A percentile compares a stretch with the other conserved stretches of the same genome.
phyloP scores from a whole-genome alignment of 331 rosid species.

The Quercus lobata region DNA sequence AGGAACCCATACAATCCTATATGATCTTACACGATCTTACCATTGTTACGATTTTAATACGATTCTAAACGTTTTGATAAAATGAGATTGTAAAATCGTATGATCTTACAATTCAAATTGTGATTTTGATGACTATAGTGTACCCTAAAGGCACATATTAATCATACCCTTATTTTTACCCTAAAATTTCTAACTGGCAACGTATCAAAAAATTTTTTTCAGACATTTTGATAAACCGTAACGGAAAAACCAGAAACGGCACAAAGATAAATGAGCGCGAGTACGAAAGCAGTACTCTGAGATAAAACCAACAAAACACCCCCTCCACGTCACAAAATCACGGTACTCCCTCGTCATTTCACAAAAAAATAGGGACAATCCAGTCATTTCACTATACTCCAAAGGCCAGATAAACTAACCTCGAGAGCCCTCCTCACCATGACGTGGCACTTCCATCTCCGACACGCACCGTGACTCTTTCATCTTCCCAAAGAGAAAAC shows the following conservation, averaged over 20 bases:
- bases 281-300: too few relatives aligned
- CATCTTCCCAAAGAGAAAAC: background rate
- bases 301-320: background rate
- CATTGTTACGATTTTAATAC: rapidly evolving
- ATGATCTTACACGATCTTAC: too few relatives aligned
- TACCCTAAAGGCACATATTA: rapidly evolving
- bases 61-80: rapidly evolving
- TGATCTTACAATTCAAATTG: rapidly evolving
- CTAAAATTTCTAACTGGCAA: too few relatives aligned
- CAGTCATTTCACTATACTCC: background rate
- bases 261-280: too few relatives aligned
- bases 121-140: rapidly evolving
- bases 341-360: background rate
- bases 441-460: background rate
- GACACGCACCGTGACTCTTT: background rate
- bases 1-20: too few relatives aligned
- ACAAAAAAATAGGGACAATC: background rate
- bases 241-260: background rate
- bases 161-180: rapidly evolving
- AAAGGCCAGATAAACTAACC: too few relatives aligned
- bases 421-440: background rate
- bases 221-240: background rate
- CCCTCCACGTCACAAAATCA: background rate
- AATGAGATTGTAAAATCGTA: rapidly evolving
- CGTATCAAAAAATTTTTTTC: background rate